These are phyloP conservation scores for Aspergillus piperis DNA, from an alignment of 2,329 filamentous ascomycete genomes.

Conservation along the genomic window DNA sequence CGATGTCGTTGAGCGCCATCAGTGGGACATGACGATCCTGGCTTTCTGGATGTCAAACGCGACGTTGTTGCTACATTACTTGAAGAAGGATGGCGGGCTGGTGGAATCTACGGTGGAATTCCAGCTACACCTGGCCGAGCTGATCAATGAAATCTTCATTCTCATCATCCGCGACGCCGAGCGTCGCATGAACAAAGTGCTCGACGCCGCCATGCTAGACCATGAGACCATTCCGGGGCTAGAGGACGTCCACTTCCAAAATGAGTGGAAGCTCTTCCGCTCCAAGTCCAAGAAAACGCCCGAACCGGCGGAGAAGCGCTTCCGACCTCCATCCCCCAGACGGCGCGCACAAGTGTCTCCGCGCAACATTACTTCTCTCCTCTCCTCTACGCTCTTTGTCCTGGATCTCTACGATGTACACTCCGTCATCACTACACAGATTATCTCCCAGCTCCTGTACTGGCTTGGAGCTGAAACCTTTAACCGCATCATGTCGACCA, in stretches of 20 bases:
- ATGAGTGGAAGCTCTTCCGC: conserved; percentile 98
- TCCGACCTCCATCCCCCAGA: conserved; percentile 89
- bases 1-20: conserved; percentile 87
- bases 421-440: conserved; percentile 90
- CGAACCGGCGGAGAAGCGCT: conserved; percentile 86
- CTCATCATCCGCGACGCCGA: conserved; percentile 96
- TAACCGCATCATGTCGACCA: conserved; percentile 95
- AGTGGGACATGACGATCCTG: conserved; percentile 99
- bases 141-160: conserved; percentile 98
- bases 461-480: conserved; percentile 97
- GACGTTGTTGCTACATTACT: conserved; percentile 89
- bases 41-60: conserved; percentile 99
- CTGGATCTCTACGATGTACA: conserved; percentile 98
- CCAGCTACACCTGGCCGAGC: conserved; percentile 87
- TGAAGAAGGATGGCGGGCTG: conserved; percentile 88
- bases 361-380: conserved; percentile 89
- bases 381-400: conserved; percentile 95
- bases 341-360: conserved; percentile 88
- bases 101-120: conserved; percentile 82
- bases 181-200: conserved; percentile 89
- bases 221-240: conserved; percentile 98
- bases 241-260: conserved; percentile 94
- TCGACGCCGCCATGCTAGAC: conserved; percentile 91
- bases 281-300: conserved; percentile 82
- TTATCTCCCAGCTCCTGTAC: conserved; percentile 88